Evolutionary conservation across 2,329 filamentous ascomycete species (phyloP).

Genomic region (Colletotrichum sp.): DNA sequence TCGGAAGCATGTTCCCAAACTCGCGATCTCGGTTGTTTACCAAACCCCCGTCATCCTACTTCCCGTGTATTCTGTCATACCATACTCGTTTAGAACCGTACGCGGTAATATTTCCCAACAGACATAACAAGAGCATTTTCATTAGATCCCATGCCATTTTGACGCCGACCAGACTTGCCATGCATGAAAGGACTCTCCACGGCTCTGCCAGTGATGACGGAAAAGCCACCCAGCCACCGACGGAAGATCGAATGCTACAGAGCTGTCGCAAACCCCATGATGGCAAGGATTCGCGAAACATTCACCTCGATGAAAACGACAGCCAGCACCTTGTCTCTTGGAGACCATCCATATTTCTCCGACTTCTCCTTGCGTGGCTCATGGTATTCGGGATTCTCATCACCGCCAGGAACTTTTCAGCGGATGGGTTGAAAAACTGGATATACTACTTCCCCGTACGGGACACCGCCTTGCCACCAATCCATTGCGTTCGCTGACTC

Average conservation of each 20-base stretch:
- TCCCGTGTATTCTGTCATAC: too few species aligned
- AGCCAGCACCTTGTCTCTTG: accelerated
- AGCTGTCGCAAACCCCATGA: accelerated
- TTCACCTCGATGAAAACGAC: accelerated
- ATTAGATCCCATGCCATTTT: neutral
- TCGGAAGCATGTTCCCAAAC: too few species aligned
- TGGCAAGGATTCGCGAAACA: accelerated
- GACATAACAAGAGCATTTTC: neutral
- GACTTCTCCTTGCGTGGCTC: neutral
- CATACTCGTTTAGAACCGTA: too few species aligned
- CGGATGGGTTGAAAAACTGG: neutral
- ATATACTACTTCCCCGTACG: neutral
- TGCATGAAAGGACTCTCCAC: neutral
- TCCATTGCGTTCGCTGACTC: neutral
- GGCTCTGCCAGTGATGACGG: neutral
- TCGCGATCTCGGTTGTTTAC: too few species aligned
- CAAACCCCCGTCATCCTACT: too few species aligned
- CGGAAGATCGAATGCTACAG: accelerated
- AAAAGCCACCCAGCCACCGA: neutral
- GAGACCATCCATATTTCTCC: neutral
- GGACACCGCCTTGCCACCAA: accelerated
- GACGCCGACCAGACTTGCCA: neutral
- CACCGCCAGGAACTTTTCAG: neutral
- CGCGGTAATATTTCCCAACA: too few species aligned
- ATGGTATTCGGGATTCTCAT: neutral